These are phyloP conservation scores for Termitomyces sp. DNA, from an alignment of 768 basidiomycete genomes.

Conservation along the genomic window DNA sequence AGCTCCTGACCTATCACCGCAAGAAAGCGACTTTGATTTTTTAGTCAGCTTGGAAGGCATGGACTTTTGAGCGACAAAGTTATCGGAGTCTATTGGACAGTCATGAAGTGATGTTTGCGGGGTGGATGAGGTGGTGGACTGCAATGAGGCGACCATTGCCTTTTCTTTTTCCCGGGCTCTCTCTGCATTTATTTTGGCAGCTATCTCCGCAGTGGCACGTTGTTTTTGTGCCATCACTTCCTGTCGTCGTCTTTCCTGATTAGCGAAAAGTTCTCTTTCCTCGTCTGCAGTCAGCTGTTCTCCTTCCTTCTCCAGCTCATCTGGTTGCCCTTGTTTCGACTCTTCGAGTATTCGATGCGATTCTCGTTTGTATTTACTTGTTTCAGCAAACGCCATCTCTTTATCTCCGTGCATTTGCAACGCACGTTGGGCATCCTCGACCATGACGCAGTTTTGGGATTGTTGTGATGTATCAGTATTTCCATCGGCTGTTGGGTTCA, in stretches of 20 bases:
- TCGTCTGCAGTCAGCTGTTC: slow-evolving; percentile 5
- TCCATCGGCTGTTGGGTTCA: neutral
- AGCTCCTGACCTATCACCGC: slow-evolving; percentile 10
- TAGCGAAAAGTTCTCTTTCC: slow-evolving; percentile 24
- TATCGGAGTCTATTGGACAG: neutral
- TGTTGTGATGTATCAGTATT: neutral
- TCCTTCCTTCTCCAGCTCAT: slow-evolving; percentile 13
- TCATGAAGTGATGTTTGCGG: slow-evolving; percentile 6
- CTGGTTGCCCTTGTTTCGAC: slow-evolving; percentile 6
- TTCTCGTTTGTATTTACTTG: neutral
- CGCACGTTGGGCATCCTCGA: slow-evolving; percentile 1
- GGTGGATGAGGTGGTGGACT: slow-evolving; percentile 4
- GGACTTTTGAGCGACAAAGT: neutral
- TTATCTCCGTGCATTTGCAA: slow-evolving; percentile 3
- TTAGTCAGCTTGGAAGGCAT: slow-evolving; percentile 8
- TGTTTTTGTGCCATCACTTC: slow-evolving; percentile 23
- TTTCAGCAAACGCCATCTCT: neutral
- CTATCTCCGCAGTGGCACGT: slow-evolving; percentile 21
- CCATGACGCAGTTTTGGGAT: neutral
- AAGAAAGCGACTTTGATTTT: slow-evolving; percentile 11
- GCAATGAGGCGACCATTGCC: slow-evolving; percentile 1
- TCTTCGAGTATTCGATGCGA: neutral
- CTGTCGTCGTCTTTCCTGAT: slow-evolving; percentile 24
- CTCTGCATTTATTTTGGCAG: slow-evolving; percentile 20
- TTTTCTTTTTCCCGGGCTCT: slow-evolving; percentile 17